phyloP scores from a whole-genome alignment of 257 asterid species.

The Marsdenia floribunda region DNA sequence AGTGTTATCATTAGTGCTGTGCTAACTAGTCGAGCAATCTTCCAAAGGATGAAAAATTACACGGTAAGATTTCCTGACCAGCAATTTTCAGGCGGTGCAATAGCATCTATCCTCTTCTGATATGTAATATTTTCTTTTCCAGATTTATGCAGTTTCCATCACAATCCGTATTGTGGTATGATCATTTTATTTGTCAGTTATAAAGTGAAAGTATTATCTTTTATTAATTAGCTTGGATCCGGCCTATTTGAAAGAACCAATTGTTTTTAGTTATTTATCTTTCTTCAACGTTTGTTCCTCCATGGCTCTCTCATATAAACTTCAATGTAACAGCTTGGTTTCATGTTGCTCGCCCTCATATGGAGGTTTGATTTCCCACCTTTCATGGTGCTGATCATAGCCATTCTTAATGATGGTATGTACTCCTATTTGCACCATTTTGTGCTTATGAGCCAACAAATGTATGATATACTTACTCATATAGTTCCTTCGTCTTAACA shows the following conservation, averaged over 20 bases:
- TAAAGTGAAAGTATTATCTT: slow-evolving; percentile 1
- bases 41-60: slow-evolving; percentile 89
- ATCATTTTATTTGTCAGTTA: neutral
- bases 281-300: neutral
- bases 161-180: slow-evolving; percentile 42
- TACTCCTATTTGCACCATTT: neutral
- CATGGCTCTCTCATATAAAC: neutral
- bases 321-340: slow-evolving; percentile 26
- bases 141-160: slow-evolving; percentile 50
- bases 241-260: neutral
- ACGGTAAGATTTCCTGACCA: slow-evolving; percentile 23
- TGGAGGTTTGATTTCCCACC: slow-evolving; percentile 46
- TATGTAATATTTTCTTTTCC: neutral
- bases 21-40: slow-evolving; percentile 79
- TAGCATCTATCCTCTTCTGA: neutral
- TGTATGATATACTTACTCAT: neutral
- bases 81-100: neutral
- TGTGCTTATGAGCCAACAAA: neutral
- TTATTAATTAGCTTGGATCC: neutral
- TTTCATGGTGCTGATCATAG: slow-evolving; percentile 45
- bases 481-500: neutral
- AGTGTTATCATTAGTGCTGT: slow-evolving; percentile 78
- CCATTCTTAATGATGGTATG: slow-evolving; percentile 43
- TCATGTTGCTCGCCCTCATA: slow-evolving; percentile 36
- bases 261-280: neutral